Base-by-base conservation (phyloP, 208 protist genomes). In the Porcisia hertigi region DNA sequence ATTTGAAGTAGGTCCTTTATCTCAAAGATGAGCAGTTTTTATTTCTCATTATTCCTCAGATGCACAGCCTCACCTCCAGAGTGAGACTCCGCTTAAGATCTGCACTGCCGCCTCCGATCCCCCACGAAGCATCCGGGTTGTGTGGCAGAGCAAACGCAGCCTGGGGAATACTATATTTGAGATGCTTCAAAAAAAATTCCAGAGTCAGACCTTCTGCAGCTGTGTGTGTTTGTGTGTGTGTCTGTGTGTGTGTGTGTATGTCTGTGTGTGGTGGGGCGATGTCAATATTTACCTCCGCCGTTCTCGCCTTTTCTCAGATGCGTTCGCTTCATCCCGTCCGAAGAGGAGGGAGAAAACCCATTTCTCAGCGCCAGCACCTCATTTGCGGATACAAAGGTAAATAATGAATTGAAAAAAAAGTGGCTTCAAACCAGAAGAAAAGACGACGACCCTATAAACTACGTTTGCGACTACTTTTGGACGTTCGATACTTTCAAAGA, bases 401-500 rank as follows among this genome's bases (percentile, higher is more conserved):
- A 75, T 66, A 79, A 25, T 41, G 52, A 53, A 23, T 23, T 63
- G 20, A 45, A 45, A 76, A 60, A 69, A 60, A 12, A 39, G 12
- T 36, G 25, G 52, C 34, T 64, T 71, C 16, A 49, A 82, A 67
- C 47, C 57, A 60, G 63, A 12, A 62, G 66, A 39, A 59, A 25
- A 60, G 36, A 72, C 73, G 80, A 45, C 16, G 25, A 78, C 23
- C 54, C 20, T 65, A 59, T 9, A 47, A 71, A 30, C 76, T 64
- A 41, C 12, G 0, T 18, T 43, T 67, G 25, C 20, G 23, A 30
- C 80, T 88, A 91, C 57, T 88, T 92, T 71, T 94, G 91, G 14
- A 97, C 78, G 57, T 97, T 94, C 6, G 88, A 82, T 34, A 97
- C 83, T 70, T 94, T 95, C 20, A 97, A 69, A 30, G 93, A 95